Conservation (phyloP, 225 moss, liverwort and hornwort genomes). For the Pleurozium schreberi region DNA sequence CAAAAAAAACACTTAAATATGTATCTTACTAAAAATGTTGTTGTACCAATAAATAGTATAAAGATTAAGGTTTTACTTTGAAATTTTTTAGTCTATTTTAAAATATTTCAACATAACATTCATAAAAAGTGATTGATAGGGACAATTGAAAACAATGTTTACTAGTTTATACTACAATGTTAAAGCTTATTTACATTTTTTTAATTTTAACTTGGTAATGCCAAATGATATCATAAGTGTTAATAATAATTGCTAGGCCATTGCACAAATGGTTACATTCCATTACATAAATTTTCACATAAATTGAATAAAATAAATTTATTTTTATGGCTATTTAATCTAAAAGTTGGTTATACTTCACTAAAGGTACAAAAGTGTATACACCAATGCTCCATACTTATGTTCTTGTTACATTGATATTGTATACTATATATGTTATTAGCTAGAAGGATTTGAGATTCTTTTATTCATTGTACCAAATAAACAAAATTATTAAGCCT, state of each 20-base stretch:
- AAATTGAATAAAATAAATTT: background rate
- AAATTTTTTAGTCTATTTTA: too few species aligned
- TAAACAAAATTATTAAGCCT: background rate
- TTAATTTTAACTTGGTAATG: background rate
- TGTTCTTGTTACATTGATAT: background rate
- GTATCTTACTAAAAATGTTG: rapidly evolving
- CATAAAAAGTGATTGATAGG: background rate
- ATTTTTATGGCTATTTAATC: background rate
- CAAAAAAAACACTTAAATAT: background rate
- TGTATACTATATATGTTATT: background rate
- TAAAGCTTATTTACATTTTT: background rate
- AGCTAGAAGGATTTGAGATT: background rate
- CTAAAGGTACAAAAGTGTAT: background rate
- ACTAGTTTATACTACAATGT: background rate
- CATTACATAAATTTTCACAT: background rate
- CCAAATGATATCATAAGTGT: too few species aligned
- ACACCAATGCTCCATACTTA: background rate
- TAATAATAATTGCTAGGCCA: too few species aligned
- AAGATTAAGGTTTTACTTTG: too few species aligned
- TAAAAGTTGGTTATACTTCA: background rate
- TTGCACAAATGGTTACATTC: background rate
- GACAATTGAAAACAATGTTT: background rate
- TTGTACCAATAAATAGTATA: background rate
- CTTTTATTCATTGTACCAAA: too few species aligned
- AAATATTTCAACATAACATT: background rate